A percentile compares a stretch with the other conserved stretches of the same genome.
phyloP scores from a whole-genome alignment of 2,329 filamentous ascomycete genomes.

The Microsporum audouinii region DNA sequence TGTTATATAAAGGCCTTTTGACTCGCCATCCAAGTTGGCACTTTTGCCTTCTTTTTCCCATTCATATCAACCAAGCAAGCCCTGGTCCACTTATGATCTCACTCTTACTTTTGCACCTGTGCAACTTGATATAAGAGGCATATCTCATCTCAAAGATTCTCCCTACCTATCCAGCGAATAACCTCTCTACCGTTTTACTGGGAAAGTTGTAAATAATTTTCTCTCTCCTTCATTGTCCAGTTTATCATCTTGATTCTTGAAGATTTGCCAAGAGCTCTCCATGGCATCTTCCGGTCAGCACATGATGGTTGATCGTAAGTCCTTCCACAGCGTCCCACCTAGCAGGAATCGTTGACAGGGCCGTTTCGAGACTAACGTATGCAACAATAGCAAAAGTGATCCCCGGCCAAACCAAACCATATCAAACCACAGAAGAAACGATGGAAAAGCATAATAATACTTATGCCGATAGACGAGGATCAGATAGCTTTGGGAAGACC shows the following conservation, averaged over 20 bases:
- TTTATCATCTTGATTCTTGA: background rate
- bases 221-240: background rate
- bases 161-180: background rate
- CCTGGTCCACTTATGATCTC: conserved; percentile 1
- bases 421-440: background rate
- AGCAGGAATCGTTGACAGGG: background rate
- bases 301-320: conserved; percentile 1
- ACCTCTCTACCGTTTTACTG: background rate
- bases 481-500: background rate
- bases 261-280: background rate
- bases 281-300: background rate
- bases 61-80: background rate
- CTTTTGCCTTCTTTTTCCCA: background rate
- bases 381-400: background rate
- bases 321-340: background rate
- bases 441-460: background rate
- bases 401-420: background rate
- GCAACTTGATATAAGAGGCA: background rate
- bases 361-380: background rate
- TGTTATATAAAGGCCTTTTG: background rate
- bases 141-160: background rate
- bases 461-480: background rate
- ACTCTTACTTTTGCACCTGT: background rate
- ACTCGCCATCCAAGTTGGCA: background rate
- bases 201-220: background rate